Base-by-base conservation (phyloP, 2,329 filamentous ascomycete species). In the Cladophialophora bantiana region DNA sequence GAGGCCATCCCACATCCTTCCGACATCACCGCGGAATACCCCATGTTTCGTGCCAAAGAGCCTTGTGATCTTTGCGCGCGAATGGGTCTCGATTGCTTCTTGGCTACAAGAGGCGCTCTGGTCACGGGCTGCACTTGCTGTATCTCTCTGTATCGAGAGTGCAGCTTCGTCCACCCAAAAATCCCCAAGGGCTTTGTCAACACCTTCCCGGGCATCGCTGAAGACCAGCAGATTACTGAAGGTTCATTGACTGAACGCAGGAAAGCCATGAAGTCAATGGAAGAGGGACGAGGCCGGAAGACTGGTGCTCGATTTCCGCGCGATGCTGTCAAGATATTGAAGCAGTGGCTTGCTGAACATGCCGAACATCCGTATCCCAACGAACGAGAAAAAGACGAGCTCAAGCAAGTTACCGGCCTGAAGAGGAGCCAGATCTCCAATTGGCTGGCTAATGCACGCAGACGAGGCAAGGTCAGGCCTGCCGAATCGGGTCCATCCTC, bases 401-500 rank as follows among this genome's bases (percentile, higher is more conserved):
- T 97, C 32, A 90, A 93, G 77, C 84, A 86, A 55, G 86, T 90
- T 73, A 97, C 93, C 0, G 92, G 93, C 7, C 83, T 97, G 48
- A 93, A 88, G 76, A 88, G 92, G 73, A 90, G 85, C 13, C 94
- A 97, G 75, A 94, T 97, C 73, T 90, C 89, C 10, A 96, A 96
- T 76, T 97, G 93, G 93, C 87, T 97, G 55, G 93, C 93, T 66
- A 97, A 97, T 78, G 93, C 93, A 65, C 88, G 93, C 52, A 88
- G 93, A 64, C 86, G 93, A 69, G 89, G 91, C 73, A 97, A 96
- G 80, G 88, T 90, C 62, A 87, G 89, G 56, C 83, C 86, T 65
- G 68, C 73, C 1, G 59, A 40, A 20, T 74, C 70, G 12, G 85
- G 89, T 70, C 88, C 87, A 35, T 87, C 85, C 18, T 94, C 92